Base-by-base conservation (phyloP, 495 filamentous ascomycete genomes). In the Talaromyces wortmannii region DNA sequence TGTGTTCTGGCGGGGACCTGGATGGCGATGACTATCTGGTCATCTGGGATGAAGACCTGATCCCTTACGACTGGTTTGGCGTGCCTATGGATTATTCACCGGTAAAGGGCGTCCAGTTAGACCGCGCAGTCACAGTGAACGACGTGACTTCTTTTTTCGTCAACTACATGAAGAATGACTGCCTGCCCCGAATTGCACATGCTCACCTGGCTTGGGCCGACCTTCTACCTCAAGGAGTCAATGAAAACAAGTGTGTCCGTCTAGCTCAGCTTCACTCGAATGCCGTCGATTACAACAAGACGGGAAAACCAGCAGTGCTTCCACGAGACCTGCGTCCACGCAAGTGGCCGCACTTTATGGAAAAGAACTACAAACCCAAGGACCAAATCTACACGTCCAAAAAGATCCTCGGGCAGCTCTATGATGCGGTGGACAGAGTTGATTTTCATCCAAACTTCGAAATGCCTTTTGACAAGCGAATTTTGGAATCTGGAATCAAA, bases 21-120 rank as follows among this genome's bases (percentile, higher is more conserved):
- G 94, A 99, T 68, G 94, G 94, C 0, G 94, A 99, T 60, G 95
- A 97, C 64, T 99, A 88, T 63, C 79, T 96, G 23, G 86, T 97
- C 16, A 88, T 97, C 36, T 99, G 94, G 94, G 91, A 99, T 60
- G 61, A 75, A 33, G 80, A 86, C 45, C 74, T 99, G 5, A 67
- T 92, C 29, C 91, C 91, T 2, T 45, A 53, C 0, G 72, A 86
- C 48, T 89, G 83, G 80, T 87, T 91, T 55, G 69, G 81, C 33
- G 66, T 76, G 3, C 86, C 92, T 0, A 95, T 96, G 90, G 73
- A 84, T 51, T 92, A 87, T 61, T 73, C 71, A 0, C 67, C 78
- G 3, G 76, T 80, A 4, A 66, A 69, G 13, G 72, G 75, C 13
- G 73, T 82, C 3, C 70, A 71, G 32, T 70, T 86, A 5, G 65